Base-by-base conservation (phyloP, 208 protist species). In the Naegleria fowleri region DNA sequence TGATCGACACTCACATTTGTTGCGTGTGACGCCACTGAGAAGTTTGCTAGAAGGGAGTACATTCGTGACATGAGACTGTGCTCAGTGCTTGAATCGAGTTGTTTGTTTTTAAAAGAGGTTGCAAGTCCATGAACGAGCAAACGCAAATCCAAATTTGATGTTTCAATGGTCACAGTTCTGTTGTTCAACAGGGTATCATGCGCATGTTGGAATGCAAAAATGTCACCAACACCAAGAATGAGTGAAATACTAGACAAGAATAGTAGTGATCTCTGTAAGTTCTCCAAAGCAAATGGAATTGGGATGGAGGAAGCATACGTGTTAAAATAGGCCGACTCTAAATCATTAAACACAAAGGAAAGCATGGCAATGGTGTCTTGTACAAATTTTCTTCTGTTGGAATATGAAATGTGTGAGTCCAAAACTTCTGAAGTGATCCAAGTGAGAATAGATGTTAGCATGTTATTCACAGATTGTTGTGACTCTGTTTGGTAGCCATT, bases 291-390 rank as follows among this genome's bases (percentile, higher is more conserved):
- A 13, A 79, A 79, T 79, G 67, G 67, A 36, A 36, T 79, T 33
- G 2, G 7, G 29, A 6, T 79, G 36, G 67, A 36, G 9, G 16
- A 36, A 13, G 67, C 19, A n/a, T 16, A 75, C 25, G 13, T 22
- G 7, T 9, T 33, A 79, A 79, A 79, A 33, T 79, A 79, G 6
- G 36, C 67, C 1, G 67, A 36, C n/a, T 79, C 67, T 79, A 79
- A 79, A 79, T 79, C 67, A 9, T 79, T 79, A 79, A 79, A 36
- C n/a, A 79, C 29, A 79, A 79, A 79, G 7, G 67, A 79, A 36
- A 79, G 29, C 67, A 79, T 79, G n/a, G 29, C 67, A 79, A 79
- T 79, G n/a, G 29, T 79, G n/a, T 79, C 67, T 79, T 79, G 67
- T 36, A 79, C n/a, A 33, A 79, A 79, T 79, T 79, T 79, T 15